Evolutionary conservation across 148 eudicot genomes (phyloP).

Genomic region (Silene latifolia): DNA sequence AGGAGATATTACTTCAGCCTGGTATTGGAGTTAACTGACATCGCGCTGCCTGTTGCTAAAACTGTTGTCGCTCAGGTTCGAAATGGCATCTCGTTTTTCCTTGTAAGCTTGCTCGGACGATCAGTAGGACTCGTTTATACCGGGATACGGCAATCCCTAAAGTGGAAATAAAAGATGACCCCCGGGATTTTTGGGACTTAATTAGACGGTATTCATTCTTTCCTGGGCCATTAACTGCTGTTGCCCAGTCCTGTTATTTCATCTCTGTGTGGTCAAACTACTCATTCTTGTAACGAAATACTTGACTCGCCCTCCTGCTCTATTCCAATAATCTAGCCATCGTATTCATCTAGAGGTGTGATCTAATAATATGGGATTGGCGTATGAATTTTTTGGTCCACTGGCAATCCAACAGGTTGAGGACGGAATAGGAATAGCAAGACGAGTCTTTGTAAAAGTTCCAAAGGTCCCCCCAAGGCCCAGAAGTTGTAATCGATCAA

Average conservation of each 20-base stretch:
- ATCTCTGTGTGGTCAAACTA: not conserved
- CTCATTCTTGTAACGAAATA: not conserved
- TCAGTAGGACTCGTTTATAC: constrained; percentile 89
- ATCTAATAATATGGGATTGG: not conserved
- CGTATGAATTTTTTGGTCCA: not conserved
- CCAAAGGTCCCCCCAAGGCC: not conserved
- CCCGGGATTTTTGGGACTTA: not conserved
- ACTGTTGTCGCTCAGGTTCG: constrained; percentile 65
- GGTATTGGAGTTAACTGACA: constrained; percentile 74
- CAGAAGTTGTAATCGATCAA: not conserved
- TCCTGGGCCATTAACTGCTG: constrained; percentile 16
- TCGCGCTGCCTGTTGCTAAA: constrained; percentile 66
- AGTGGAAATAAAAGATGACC: constrained; percentile 46
- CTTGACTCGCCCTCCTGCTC: not conserved
- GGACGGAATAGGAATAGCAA: not conserved
- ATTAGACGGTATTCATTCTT: constrained; percentile 16
- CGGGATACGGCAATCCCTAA: constrained; percentile 81
- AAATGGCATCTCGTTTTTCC: constrained; percentile 84
- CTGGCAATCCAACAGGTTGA: not conserved
- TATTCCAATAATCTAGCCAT: not conserved
- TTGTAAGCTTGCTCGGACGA: constrained; percentile 89
- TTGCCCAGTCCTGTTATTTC: constrained; percentile 9
- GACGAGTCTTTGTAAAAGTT: not conserved
- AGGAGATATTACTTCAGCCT: constrained; percentile 97
- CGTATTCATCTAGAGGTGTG: not conserved